Base-by-base conservation (phyloP, 1,139 yeast species). In the Blastobotrys proliferans region DNA sequence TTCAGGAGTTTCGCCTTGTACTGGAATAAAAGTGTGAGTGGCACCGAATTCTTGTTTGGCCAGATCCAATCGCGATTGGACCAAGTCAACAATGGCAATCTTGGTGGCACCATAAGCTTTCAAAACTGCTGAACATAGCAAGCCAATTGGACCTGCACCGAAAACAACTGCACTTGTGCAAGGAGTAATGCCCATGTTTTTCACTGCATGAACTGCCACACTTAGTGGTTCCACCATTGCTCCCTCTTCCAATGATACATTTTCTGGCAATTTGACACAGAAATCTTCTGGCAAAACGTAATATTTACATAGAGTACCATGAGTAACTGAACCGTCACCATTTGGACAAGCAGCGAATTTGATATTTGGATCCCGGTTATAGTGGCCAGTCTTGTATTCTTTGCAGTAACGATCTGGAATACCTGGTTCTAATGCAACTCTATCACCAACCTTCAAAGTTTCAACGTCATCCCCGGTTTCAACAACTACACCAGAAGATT, bases 111-210 rank as follows among this genome's bases (percentile, higher is more conserved):
- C 96, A 54, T 81, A 83, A 6, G 87, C 83, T 44, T 72, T 75
- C 18, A 92, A 94, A 25, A 80, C 83, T 26, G 82, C 77, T 25
- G 94, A 94, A 41, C 81, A 72, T 47, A 87, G 69, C 40, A 87
- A 66, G 25, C 96, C 97, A 45, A 88, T 90, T 9, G 96, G 95
- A 11, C 97, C 97, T 24, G 95, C 95, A 37, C 96, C 97, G 54
- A 83, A 82, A 1, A 87, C 85, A 32, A 80, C 81, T 17, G 81
- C 85, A n/a, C 72, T 68, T 48, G 83, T 88, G 49, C 94, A 94
- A 52, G 83, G 79, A 30, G 66, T 70, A 45, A 83, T 69, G 29
- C 71, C 72, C 16, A 82, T 85, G 43, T 79, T 71, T 62, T 79
- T 82, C 47, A 79, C 73, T 3, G 92, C 88, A 58, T 86, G 95